These are phyloP conservation scores for Suhomyces terraborum DNA, from an alignment of 1,139 yeast genomes.

Conservation along the genomic window DNA sequence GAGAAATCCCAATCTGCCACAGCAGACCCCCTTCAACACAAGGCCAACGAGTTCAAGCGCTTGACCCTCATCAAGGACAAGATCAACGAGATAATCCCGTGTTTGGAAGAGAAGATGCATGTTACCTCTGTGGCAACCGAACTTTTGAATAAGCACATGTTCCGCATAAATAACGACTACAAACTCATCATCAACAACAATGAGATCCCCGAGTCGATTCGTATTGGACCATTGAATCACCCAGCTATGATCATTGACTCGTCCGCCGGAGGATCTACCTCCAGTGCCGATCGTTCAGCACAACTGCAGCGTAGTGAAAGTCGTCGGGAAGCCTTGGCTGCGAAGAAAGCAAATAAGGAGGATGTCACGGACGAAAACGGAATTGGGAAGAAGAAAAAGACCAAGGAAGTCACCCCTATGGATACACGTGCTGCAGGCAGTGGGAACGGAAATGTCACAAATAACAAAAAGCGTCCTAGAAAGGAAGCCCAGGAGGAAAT, in stretches of 20 bases:
- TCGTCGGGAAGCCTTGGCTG: conserved; percentile 90
- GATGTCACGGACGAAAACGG: conserved; percentile 39
- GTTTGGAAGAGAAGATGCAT: conserved; percentile 96
- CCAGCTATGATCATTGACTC: conserved; percentile 79
- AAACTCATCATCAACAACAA: conserved; percentile 66
- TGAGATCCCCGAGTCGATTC: conserved; percentile 67
- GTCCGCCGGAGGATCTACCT: conserved; percentile 39
- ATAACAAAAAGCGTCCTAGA: conserved; percentile 24
- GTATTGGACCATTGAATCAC: conserved; percentile 79
- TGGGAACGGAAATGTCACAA: conserved; percentile 9
- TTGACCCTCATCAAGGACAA: conserved; percentile 44
- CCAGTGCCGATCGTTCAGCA: conserved; percentile 50
- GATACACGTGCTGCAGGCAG: conserved; percentile 10
- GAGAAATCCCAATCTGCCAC: background rate
- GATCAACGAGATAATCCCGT: conserved; percentile 79
- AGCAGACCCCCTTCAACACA: conserved; percentile 15
- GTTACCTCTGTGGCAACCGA: conserved; percentile 93
- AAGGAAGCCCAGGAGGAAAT: conserved; percentile 19
- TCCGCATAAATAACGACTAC: conserved; percentile 78
- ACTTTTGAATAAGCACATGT: conserved; percentile 65
- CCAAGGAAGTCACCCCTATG: conserved; percentile 24
- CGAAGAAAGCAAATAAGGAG: conserved; percentile 60
- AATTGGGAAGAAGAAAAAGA: conserved; percentile 29
- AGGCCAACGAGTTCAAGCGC: conserved; percentile 17
- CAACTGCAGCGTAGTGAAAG: conserved; percentile 78